Percentiles rank a stretch among this genome's conserved stretches.
Conservation (phyloP, 805 yeast species). For the Starmera quercuum region DNA sequence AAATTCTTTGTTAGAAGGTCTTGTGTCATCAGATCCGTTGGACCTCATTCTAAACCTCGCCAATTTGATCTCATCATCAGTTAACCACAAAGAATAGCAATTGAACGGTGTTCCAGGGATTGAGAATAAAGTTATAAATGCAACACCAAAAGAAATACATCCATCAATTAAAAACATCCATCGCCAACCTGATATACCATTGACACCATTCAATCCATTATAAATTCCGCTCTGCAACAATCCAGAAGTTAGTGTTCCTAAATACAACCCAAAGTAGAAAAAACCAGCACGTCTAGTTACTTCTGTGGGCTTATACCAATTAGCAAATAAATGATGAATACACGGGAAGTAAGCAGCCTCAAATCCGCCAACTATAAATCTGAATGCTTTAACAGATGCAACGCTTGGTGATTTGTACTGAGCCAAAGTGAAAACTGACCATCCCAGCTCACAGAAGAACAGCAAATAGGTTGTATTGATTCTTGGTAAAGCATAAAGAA, state of each 20-base stretch:
- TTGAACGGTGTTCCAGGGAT: conserved; percentile 61
- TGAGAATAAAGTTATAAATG: conserved; percentile 44
- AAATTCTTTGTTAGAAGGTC: conserved; percentile 15
- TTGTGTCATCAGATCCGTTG: conserved; percentile 23
- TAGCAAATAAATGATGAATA: conserved; percentile 48
- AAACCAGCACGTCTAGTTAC: conserved; percentile 53
- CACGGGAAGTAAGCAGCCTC: conserved; percentile 62
- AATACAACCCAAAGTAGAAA: conserved; percentile 44
- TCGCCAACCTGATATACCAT: conserved; percentile 49
- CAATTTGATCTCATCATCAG: conserved; percentile 47
- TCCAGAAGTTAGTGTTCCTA: conserved; percentile 47
- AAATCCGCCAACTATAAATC: conserved; percentile 59
- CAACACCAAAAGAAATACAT: conserved; percentile 48
- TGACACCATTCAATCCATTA: conserved; percentile 29
- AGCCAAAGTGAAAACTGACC: conserved; percentile 61
- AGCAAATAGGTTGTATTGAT: conserved; percentile 40
- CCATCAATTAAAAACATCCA: conserved; percentile 63
- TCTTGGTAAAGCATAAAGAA: conserved; percentile 50
- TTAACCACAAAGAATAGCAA: conserved; percentile 42
- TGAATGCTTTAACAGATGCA: conserved; percentile 46
- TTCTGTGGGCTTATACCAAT: conserved; percentile 55
- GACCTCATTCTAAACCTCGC: conserved; percentile 35
- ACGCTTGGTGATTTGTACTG: conserved; percentile 42
- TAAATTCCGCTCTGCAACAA: conserved; percentile 40
- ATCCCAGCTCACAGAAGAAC: conserved; percentile 50